A percentile compares a stretch with the other conserved stretches of the same genome.
Evolutionary conservation across 225 moss, liverwort and hornwort genomes (phyloP).

Genomic region (Physcomitrium patens): DNA sequence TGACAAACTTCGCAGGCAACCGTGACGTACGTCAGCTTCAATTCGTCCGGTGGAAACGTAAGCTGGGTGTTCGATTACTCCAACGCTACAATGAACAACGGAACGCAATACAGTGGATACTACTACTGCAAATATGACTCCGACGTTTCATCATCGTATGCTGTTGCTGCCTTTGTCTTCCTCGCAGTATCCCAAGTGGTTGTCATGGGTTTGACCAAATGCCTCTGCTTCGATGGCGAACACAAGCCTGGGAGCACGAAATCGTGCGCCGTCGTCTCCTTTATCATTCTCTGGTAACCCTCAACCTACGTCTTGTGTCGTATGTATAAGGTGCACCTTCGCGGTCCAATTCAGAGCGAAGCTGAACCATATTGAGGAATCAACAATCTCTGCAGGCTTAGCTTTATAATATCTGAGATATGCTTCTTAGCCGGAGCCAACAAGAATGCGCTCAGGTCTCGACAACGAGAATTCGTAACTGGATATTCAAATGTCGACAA

Average conservation of each 20-base stretch:
- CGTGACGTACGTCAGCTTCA: constrained; percentile 36
- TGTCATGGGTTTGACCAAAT: constrained; percentile 60
- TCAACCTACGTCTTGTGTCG: neutral
- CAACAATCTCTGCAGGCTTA: constrained; percentile 45
- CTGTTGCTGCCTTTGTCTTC: constrained; percentile 61
- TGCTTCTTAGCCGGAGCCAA: constrained; percentile 78
- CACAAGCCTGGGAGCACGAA: constrained; percentile 54
- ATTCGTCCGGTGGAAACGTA: constrained; percentile 31
- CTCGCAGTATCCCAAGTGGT: constrained; percentile 61
- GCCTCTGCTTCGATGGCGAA: constrained; percentile 65
- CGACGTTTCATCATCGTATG: constrained; percentile 63
- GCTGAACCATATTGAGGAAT: neutral
- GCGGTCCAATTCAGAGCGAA: no score
- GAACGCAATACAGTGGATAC: constrained; percentile 36
- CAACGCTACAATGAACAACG: constrained; percentile 39
- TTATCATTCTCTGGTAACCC: constrained; percentile 58
- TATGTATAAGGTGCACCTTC: neutral
- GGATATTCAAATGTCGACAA: constrained; percentile 46
- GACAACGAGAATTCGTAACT: constrained; percentile 41
- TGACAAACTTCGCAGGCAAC: constrained; percentile 20
- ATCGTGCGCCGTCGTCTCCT: constrained; percentile 59
- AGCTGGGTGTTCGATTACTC: constrained; percentile 33
- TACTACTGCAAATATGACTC: constrained; percentile 74
- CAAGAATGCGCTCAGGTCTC: constrained; percentile 61
- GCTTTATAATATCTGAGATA: constrained; percentile 63